phyloP scores from a whole-genome alignment of 805 yeast species.

The Limtongia smithiae region DNA sequence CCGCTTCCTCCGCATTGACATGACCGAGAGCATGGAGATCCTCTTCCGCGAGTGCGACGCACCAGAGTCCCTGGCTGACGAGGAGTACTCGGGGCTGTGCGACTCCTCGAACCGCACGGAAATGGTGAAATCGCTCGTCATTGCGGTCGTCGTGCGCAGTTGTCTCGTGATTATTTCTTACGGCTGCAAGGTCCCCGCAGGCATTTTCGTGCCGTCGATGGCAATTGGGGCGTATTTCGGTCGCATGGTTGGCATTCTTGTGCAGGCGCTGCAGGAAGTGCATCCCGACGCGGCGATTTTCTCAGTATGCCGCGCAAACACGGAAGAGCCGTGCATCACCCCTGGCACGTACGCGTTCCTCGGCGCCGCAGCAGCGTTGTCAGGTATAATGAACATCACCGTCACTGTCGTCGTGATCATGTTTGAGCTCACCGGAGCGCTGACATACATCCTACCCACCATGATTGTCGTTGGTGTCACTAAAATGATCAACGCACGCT shows the following conservation, averaged over 20 bases:
- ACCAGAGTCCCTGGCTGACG: conserved; percentile 38
- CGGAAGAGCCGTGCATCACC: conserved; percentile 58
- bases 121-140: conserved; percentile 51
- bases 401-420: conserved; percentile 91
- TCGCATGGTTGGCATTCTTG: conserved; percentile 71
- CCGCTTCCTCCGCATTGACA: conserved; percentile 74
- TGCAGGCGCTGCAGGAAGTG: conserved; percentile 49
- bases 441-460: conserved; percentile 85
- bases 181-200: conserved; percentile 92
- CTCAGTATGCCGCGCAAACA: conserved; percentile 38
- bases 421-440: conserved; percentile 96
- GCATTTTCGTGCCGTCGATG: conserved; percentile 95
- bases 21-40: conserved; percentile 93
- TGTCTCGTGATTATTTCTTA: conserved; percentile 76
- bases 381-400: conserved; percentile 91
- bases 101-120: conserved; percentile 24
- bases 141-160: conserved; percentile 72
- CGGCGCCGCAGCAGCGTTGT: conserved; percentile 93
- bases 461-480: conserved; percentile 94
- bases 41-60: conserved; percentile 80
- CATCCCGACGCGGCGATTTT: conserved; percentile 41
- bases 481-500: conserved; percentile 67
- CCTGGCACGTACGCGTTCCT: conserved; percentile 94
- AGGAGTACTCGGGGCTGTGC: conserved; percentile 38
- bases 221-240: conserved; percentile 97